A percentile compares a stretch with the other conserved stretches of the same genome.
These are phyloP conservation scores for Mycena belliarum DNA, from an alignment of 768 basidiomycete species.

Conservation along the genomic window DNA sequence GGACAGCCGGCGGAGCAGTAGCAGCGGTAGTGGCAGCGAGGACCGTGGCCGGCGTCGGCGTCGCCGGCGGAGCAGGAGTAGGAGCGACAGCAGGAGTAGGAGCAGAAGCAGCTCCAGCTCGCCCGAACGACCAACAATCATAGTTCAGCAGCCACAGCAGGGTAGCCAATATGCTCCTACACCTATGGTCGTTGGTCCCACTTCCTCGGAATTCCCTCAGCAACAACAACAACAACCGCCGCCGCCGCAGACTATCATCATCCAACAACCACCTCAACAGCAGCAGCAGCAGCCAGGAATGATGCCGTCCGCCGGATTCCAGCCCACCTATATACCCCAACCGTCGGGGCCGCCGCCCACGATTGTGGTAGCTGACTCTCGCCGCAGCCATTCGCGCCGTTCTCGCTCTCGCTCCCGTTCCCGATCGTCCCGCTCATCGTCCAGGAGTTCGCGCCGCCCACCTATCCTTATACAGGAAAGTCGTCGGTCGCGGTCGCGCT, in stretches of 20 bases:
- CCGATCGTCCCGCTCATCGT: background rate
- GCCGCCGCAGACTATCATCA: conserved; percentile 17
- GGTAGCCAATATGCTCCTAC: background rate
- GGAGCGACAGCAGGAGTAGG: conserved; percentile 22
- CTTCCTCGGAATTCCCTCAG: background rate
- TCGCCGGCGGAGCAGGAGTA: conserved; percentile 1
- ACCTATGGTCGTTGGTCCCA: background rate
- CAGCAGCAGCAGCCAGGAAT: background rate
- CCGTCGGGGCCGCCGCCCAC: background rate
- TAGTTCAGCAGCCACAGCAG: conserved; percentile 5
- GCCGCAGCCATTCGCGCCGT: background rate
- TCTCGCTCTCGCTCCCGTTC: conserved; percentile 15
- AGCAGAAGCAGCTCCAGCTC: conserved; percentile 18
- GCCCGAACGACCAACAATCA: background rate
- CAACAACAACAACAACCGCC: conserved; percentile 1
- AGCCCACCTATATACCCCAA: conserved; percentile 6
- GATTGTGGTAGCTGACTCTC: background rate
- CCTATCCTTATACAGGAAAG: conserved; percentile 11
- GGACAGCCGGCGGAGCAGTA: background rate
- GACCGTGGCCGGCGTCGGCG: background rate
- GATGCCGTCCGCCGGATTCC: background rate
- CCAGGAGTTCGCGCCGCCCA: background rate
- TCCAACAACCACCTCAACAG: conserved; percentile 4
- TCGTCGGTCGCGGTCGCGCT: conserved; percentile 13
- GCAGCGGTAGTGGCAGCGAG: background rate